Base-by-base conservation (phyloP, 805 yeast species). In the Ogataea chonburiensis region DNA sequence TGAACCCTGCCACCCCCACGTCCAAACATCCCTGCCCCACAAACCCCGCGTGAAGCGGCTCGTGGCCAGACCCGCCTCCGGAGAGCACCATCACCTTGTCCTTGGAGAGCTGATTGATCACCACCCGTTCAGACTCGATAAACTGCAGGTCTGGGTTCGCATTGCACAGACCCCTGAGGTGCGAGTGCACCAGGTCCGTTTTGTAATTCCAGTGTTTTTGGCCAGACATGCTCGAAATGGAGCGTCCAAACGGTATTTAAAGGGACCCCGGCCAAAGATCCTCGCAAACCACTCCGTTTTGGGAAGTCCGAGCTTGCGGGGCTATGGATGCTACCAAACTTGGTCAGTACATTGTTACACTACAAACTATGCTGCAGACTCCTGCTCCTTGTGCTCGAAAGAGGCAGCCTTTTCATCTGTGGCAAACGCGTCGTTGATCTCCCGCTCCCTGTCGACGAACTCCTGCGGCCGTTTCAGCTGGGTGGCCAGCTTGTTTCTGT, bases 61-160 rank as follows among this genome's bases (percentile, higher is more conserved):
- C 98, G 56, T 89, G 98, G 31, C 98, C 98, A 10, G 89, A 79
- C 18, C 97, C 97, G 37, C 98, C 98, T 42, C 96, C 96, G 20
- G 95, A 79, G 17, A 89, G 65, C 31, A 89, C 53, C 5, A 86
- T 74, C 28, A 88, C 83, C 52, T 85, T 82, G 17, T 68, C 63
- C 36, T 51, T 23, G 13, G 70, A 65, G 5, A 43, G 23, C 3
- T 51, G 24, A 40, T 67, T 64, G 57, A 62, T 74, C 7, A 77
- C 70, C 5, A 79, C 81, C 40, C 71, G 67, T 53, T 81, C 85
- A 5, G 69, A 52, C 22, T 77, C 77, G 32, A 81, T 71, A 23
- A 77, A 58, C 18, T 64, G 61, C 31, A 81, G 52, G 20, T 67
- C 61, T 1, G 87, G 86, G 45, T 78, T 79, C 27, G 75, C 49